Evolutionary conservation across 2,329 filamentous ascomycete species (phyloP).

Genomic region (Curvularia lunata): DNA sequence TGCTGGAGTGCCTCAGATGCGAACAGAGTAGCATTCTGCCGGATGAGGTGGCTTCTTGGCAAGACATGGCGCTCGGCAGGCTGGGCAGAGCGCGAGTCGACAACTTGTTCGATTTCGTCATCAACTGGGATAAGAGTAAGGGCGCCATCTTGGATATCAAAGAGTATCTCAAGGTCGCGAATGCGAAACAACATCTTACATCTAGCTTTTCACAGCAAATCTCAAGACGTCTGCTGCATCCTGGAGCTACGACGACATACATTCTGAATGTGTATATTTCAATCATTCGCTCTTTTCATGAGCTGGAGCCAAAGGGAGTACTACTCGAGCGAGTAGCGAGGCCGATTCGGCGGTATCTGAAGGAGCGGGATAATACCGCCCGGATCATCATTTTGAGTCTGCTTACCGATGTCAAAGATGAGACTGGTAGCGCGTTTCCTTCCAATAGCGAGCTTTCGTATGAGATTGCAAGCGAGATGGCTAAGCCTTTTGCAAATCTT

Average conservation of each 20-base stretch:
- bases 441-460: constrained; percentile 69
- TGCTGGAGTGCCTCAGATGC: constrained; percentile 55
- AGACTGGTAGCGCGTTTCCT: constrained; percentile 52
- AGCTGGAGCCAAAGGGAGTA: constrained; percentile 77
- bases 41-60: constrained; percentile 68
- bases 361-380: constrained; percentile 77
- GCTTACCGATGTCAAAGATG: constrained; percentile 66
- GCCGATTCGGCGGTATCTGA: constrained; percentile 76
- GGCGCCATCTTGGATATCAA: constrained; percentile 77
- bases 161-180: constrained; percentile 70
- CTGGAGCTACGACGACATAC: constrained; percentile 75
- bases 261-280: constrained; percentile 79
- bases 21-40: constrained; percentile 35
- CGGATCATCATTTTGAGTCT: constrained; percentile 78
- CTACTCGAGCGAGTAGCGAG: constrained; percentile 75
- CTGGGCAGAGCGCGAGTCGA: constrained; percentile 72
- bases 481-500: constrained; percentile 64
- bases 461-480: constrained; percentile 70
- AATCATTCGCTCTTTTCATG: constrained; percentile 78
- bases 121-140: constrained; percentile 73
- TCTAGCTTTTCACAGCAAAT: constrained; percentile 71
- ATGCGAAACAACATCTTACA: constrained; percentile 72
- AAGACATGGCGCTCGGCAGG: constrained; percentile 70
- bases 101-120: constrained; percentile 79
- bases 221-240: constrained; percentile 71